Percentiles rank a stretch among this genome's conserved stretches.
These are phyloP conservation scores for Parathielavia appendiculata DNA, from an alignment of 495 filamentous ascomycete species.

Conservation along the genomic window DNA sequence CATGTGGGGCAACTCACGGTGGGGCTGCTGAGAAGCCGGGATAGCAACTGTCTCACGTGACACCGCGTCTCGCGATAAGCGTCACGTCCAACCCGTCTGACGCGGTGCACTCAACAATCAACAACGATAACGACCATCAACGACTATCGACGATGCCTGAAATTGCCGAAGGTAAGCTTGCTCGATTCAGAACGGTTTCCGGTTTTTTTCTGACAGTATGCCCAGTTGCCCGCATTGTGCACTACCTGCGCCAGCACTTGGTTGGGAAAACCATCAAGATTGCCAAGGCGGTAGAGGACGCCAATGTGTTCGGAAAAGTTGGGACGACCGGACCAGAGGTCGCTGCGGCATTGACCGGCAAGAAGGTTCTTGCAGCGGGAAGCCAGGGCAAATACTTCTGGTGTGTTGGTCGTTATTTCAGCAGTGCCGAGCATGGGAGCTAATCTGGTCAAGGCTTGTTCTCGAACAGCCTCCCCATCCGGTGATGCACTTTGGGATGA, in stretches of 20 bases:
- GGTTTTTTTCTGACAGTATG: constrained; percentile 5
- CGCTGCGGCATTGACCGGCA: constrained; percentile 65
- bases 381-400: constrained; percentile 98
- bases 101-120: not conserved
- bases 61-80: not conserved
- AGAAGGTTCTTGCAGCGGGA: constrained; percentile 66
- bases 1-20: constrained; percentile 24
- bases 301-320: constrained; percentile 80
- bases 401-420: constrained; percentile 30
- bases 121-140: not conserved
- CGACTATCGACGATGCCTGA: constrained; percentile 59
- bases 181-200: not conserved
- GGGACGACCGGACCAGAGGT: constrained; percentile 72
- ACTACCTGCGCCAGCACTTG: constrained; percentile 73
- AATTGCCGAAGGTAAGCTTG: constrained; percentile 59
- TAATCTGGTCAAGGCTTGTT: constrained; percentile 35
- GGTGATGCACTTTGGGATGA: constrained; percentile 91
- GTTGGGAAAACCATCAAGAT: constrained; percentile 73
- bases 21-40: constrained; percentile 2
- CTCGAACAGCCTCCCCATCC: constrained; percentile 65
- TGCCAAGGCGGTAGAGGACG: constrained; percentile 68
- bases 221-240: constrained; percentile 73
- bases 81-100: not conserved
- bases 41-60: constrained; percentile 20
- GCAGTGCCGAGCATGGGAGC: not conserved